phyloP scores from a whole-genome alignment of 2,329 filamentous ascomycete genomes.

The Verticillium alfalfae region DNA sequence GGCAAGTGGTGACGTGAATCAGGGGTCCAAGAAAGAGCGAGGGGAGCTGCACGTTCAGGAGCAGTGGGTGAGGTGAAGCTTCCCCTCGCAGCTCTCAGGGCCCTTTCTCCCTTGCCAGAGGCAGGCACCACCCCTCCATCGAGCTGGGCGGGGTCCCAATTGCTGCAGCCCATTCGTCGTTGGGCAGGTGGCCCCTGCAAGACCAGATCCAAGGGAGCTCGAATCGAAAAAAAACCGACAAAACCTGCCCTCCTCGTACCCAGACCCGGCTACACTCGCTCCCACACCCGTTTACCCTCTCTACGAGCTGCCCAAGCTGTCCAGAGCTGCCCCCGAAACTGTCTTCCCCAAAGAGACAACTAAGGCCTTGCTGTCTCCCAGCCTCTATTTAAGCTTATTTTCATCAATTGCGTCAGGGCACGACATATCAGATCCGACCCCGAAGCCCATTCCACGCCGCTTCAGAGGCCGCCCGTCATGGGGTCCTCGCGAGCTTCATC shows the following conservation, averaged over 20 bases:
- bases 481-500: conserved; percentile 1
- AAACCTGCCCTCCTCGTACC: neutral
- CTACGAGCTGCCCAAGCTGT: neutral
- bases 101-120: neutral
- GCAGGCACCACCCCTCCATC: neutral
- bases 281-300: neutral
- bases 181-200: neutral
- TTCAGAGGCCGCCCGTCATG: neutral
- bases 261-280: neutral
- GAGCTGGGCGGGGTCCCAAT: neutral
- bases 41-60: neutral
- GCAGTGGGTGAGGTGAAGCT: neutral
- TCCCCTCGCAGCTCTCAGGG: too few species aligned
- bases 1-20: neutral
- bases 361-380: neutral
- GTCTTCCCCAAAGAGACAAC: neutral
- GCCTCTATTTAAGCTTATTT: neutral
- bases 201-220: neutral
- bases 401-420: neutral
- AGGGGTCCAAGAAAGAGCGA: neutral
- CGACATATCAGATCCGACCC: neutral
- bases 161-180: neutral
- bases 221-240: neutral
- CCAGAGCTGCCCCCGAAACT: neutral
- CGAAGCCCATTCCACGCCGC: neutral